Evolutionary conservation across 2,329 filamentous ascomycete genomes (phyloP).

Genomic region (Fusarium burgessii): DNA sequence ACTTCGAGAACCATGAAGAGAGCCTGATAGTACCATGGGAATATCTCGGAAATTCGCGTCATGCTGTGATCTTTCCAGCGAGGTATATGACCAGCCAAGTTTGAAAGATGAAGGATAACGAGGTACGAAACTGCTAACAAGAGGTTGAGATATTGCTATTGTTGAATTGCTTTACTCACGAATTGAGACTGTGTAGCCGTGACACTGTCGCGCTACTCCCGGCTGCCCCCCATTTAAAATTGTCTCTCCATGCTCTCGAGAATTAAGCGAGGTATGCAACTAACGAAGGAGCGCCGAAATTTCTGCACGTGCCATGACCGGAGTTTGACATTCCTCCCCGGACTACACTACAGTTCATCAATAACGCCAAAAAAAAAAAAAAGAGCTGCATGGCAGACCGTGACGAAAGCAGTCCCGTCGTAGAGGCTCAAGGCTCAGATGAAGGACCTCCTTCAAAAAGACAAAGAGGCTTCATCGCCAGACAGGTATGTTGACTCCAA

Average conservation of each 20-base stretch:
- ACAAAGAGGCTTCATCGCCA: slow-evolving; percentile 33
- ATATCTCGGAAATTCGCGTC: not conserved
- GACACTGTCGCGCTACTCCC: too few relatives aligned
- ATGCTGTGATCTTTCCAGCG: not conserved
- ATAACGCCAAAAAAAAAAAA: not conserved
- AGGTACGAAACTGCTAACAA: too few relatives aligned
- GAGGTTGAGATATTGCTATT: too few relatives aligned
- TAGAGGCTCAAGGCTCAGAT: slow-evolving; percentile 19
- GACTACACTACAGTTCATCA: not conserved
- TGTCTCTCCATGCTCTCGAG: too few relatives aligned
- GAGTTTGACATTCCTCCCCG: slow-evolving; percentile 34
- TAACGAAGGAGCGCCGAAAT: not conserved
- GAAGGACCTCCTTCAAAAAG: slow-evolving; percentile 25
- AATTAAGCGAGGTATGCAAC: not conserved
- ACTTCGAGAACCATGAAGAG: not conserved
- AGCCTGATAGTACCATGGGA: not conserved
- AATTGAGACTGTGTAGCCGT: too few relatives aligned
- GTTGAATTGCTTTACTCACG: too few relatives aligned
- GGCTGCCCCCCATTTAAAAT: too few relatives aligned
- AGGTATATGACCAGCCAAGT: too few relatives aligned
- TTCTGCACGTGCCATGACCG: slow-evolving; percentile 9
- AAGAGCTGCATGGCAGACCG: slow-evolving; percentile 19
- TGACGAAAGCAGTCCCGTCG: slow-evolving; percentile 18
- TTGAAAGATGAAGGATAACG: too few relatives aligned
- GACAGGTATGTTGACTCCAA: slow-evolving; percentile 16